These are phyloP conservation scores for Huntiella abstrusa DNA, from an alignment of 2,329 filamentous ascomycete genomes.

Conservation along the genomic window DNA sequence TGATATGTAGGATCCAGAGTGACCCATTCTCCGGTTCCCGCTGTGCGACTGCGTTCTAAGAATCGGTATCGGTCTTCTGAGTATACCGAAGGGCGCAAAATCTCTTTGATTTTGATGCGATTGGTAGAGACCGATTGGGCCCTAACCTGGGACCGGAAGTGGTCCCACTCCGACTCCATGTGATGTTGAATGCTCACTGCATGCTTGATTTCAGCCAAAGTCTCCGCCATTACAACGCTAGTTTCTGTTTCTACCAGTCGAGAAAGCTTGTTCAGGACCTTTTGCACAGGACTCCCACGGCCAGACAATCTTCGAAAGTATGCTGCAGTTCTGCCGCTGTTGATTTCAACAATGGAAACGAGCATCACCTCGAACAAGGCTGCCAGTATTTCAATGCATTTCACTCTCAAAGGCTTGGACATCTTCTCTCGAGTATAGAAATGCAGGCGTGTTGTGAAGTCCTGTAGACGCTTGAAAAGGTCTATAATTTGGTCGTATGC, in stretches of 20 bases:
- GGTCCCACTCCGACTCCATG: conserved; percentile 20
- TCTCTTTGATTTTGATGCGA: conserved; percentile 21
- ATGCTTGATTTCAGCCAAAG: conserved; percentile 21
- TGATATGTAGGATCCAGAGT: conserved; percentile 21
- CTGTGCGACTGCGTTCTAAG: conserved; percentile 22
- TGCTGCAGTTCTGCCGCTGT: conserved; percentile 22
- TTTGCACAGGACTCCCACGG: conserved; percentile 22
- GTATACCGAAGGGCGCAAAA: conserved; percentile 24
- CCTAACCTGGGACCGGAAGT: conserved; percentile 19
- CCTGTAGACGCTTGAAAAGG: conserved; percentile 24
- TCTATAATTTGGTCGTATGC: conserved; percentile 27
- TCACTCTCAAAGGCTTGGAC: conserved; percentile 20
- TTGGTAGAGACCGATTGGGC: conserved; percentile 18
- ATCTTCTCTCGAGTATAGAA: conserved; percentile 23
- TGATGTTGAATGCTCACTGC: conserved; percentile 19
- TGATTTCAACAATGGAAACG: conserved; percentile 23
- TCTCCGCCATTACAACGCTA: conserved; percentile 26
- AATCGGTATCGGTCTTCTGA: conserved; percentile 24
- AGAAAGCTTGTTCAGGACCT: conserved; percentile 22
- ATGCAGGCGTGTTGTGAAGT: conserved; percentile 24
- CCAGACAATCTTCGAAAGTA: conserved; percentile 24
- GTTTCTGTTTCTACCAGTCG: conserved; percentile 24
- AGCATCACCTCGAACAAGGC: conserved; percentile 27
- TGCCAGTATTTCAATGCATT: conserved; percentile 24
- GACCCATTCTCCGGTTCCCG: conserved; percentile 28